Percentiles rank a stretch among this genome's conserved stretches.
Evolutionary conservation across 805 yeast genomes (phyloP).

Genomic region (Myxozyma nipponensis): DNA sequence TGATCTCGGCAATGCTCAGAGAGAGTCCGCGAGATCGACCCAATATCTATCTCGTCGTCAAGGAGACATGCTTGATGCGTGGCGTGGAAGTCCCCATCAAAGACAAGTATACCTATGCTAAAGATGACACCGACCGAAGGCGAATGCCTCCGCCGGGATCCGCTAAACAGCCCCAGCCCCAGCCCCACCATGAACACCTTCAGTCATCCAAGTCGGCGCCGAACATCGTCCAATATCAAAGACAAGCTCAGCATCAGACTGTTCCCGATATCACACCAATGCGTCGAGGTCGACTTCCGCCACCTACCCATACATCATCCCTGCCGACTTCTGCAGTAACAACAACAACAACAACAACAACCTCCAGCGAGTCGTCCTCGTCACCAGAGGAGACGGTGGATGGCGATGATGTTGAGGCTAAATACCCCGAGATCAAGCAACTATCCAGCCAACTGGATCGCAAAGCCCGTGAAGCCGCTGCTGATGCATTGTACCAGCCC

Average conservation of each 20-base stretch:
- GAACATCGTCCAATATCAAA: conserved; percentile 14
- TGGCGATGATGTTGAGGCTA: neutral
- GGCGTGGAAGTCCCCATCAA: conserved; percentile 51
- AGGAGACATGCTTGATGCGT: conserved; percentile 58
- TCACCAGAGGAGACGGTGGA: neutral
- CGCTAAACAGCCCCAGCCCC: neutral
- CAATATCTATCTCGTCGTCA: conserved; percentile 73
- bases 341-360: no score
- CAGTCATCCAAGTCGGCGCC: neutral
- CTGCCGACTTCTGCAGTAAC: neutral
- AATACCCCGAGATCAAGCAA: neutral
- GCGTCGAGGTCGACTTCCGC: conserved; percentile 27
- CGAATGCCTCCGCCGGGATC: conserved; percentile 20
- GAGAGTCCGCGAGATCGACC: conserved; percentile 83
- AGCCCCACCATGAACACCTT: no score
- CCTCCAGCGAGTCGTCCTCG: neutral
- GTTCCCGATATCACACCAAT: conserved; percentile 26
- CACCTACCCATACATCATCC: conserved; percentile 4
- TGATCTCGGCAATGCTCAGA: conserved; percentile 74
- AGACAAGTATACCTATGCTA: conserved; percentile 10
- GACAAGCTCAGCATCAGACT: neutral
- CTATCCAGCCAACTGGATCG: neutral
- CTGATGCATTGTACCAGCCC: conserved; percentile 2
- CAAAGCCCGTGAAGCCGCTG: neutral
- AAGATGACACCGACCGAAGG: conserved; percentile 2